These are phyloP conservation scores for Cladophialophora exuberans DNA, from an alignment of 2,329 filamentous ascomycete genomes.

Conservation along the genomic window DNA sequence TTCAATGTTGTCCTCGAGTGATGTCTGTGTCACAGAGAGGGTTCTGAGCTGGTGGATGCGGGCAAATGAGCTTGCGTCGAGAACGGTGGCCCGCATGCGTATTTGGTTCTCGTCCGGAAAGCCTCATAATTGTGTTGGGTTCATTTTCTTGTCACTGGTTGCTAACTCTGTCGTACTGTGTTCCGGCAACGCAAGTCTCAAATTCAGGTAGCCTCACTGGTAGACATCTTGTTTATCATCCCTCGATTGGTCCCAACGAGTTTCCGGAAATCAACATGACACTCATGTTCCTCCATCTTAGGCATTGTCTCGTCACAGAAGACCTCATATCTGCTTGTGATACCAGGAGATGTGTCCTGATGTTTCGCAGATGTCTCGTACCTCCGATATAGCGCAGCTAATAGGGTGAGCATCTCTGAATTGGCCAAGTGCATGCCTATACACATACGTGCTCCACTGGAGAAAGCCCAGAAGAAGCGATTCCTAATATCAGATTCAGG, in stretches of 20 bases:
- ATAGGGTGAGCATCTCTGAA: conserved; percentile 55
- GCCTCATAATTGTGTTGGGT: conserved; percentile 1
- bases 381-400: conserved; percentile 49
- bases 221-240: neutral
- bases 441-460: conserved; percentile 46
- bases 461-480: conserved; percentile 43
- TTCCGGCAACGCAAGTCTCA: neutral
- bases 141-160: neutral
- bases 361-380: conserved; percentile 44
- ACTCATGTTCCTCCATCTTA: conserved; percentile 32
- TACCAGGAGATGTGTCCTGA: conserved; percentile 35
- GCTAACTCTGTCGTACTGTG: neutral
- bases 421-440: conserved; percentile 51
- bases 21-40: conserved; percentile 14
- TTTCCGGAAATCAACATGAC: conserved; percentile 30
- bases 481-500: conserved; percentile 29
- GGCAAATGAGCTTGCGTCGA: neutral
- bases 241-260: conserved; percentile 4
- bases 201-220: neutral
- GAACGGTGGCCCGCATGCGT: conserved; percentile 21
- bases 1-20: neutral
- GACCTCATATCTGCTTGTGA: conserved; percentile 39
- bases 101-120: conserved; percentile 18
- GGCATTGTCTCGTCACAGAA: conserved; percentile 36
- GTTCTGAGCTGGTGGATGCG: conserved; percentile 2